Conservation (phyloP, 805 yeast species). For the Lachancea quebecensis region DNA sequence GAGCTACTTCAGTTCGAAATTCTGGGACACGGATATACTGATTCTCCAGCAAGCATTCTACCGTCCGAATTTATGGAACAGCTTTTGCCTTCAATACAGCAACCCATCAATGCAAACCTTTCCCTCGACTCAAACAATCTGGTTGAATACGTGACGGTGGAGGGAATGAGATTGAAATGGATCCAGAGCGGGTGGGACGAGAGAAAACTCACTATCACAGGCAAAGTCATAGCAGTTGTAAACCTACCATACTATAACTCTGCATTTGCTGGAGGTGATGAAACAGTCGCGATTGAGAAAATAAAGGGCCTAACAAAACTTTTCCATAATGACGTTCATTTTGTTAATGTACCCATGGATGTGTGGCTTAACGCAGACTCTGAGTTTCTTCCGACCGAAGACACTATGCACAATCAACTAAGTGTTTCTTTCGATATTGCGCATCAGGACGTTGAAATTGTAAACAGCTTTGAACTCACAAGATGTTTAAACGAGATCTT, state of each 20-base stretch:
- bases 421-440: conserved; percentile 35
- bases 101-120: conserved; percentile 19
- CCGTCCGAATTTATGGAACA: conserved; percentile 14
- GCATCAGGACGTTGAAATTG: conserved; percentile 38
- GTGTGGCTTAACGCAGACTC: conserved; percentile 44
- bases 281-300: conserved; percentile 27
- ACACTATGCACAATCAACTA: conserved; percentile 23
- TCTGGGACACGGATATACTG: conserved; percentile 10
- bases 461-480: conserved; percentile 36
- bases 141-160: conserved; percentile 34
- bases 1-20: conserved; percentile 16
- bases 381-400: conserved; percentile 19
- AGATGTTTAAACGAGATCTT: conserved; percentile 39
- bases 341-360: conserved; percentile 38
- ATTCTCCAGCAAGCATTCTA: conserved; percentile 7
- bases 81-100: conserved; percentile 14
- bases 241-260: conserved; percentile 30
- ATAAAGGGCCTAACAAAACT: conserved; percentile 39
- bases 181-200: conserved; percentile 24
- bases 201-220: conserved; percentile 33
- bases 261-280: conserved; percentile 9
- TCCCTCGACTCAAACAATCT: conserved; percentile 21
- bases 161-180: conserved; percentile 33
- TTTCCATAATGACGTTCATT: conserved; percentile 34
- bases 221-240: conserved; percentile 32